phyloP scores from a whole-genome alignment of 306 rosid genomes.

The Senna siamea region DNA sequence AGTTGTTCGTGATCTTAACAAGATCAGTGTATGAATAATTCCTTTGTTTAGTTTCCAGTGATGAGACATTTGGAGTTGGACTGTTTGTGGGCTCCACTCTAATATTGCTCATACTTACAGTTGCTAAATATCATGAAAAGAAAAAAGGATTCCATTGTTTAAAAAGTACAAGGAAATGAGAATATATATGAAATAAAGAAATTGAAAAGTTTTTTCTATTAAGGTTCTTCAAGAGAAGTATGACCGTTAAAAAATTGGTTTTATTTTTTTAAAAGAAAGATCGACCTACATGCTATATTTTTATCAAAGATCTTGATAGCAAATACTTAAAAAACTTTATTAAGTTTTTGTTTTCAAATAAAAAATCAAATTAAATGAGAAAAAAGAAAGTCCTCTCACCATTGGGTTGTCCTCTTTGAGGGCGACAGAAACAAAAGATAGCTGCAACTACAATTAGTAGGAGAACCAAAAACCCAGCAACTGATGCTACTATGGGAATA shows the following conservation, averaged over 20 bases:
- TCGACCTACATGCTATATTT: too few species aligned
- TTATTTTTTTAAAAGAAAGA: too few species aligned
- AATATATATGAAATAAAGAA: background rate
- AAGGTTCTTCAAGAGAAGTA: background rate
- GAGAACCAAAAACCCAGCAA: conserved; percentile 47
- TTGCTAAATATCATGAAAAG: conserved; percentile 4
- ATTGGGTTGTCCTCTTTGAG: conserved; percentile 29
- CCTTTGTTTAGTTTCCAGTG: conserved; percentile 34
- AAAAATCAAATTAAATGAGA: background rate
- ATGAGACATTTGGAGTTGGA: conserved; percentile 24
- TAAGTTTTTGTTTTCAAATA: too few species aligned
- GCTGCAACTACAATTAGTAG: conserved; percentile 27
- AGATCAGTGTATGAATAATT: conserved; percentile 50
- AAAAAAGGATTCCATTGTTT: background rate
- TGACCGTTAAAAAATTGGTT: too few species aligned
- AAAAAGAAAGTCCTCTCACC: conserved; percentile 15
- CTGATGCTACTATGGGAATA: conserved; percentile 48
- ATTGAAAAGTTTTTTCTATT: background rate
- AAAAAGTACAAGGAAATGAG: conserved; percentile 3
- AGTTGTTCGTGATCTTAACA: conserved; percentile 49
- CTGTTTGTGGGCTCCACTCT: background rate
- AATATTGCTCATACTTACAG: background rate
- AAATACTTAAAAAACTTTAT: too few species aligned
- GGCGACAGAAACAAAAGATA: conserved; percentile 34
- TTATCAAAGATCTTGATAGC: background rate